phyloP scores from a whole-genome alignment of 1,139 yeast species.

The Williopsis jadinii region DNA sequence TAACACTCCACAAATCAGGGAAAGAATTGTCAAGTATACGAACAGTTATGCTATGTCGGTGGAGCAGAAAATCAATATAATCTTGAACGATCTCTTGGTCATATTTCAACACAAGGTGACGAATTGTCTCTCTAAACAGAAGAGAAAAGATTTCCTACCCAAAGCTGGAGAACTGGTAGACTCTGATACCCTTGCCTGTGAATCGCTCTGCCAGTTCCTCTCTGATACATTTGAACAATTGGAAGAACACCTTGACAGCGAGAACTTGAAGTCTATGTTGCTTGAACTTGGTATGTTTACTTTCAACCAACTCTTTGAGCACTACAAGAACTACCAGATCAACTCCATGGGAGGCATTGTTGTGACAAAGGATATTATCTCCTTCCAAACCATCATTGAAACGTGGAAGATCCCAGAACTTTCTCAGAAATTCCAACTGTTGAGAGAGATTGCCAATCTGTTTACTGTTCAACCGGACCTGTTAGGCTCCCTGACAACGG shows the following conservation, averaged over 20 bases:
- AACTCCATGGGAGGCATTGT: conserved; percentile 79
- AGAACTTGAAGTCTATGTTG: conserved; percentile 48
- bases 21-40: conserved; percentile 55
- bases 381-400: conserved; percentile 69
- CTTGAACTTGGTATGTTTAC: conserved; percentile 55
- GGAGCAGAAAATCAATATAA: conserved; percentile 61
- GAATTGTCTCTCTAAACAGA: conserved; percentile 50
- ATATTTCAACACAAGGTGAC: conserved; percentile 42
- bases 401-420: conserved; percentile 61
- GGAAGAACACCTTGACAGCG: conserved; percentile 37
- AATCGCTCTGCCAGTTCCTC: conserved; percentile 50
- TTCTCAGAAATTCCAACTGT: conserved; percentile 60
- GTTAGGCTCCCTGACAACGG: conserved; percentile 71
- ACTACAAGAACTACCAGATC: conserved; percentile 69
- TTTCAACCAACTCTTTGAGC: conserved; percentile 56
- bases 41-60: conserved; percentile 62
- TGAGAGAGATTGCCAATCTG: conserved; percentile 79
- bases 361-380: conserved; percentile 77
- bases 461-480: conserved; percentile 76
- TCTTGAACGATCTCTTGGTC: conserved; percentile 53
- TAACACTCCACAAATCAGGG: conserved; percentile 54
- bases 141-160: conserved; percentile 52
- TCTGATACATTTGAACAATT: conserved; percentile 34
- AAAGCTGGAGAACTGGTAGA: conserved; percentile 37
- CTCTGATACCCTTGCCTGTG: conserved; percentile 67